Evolutionary conservation across 1,284 basidiomycete species (phyloP).

Genomic region (Rhodotorula glutinis): DNA sequence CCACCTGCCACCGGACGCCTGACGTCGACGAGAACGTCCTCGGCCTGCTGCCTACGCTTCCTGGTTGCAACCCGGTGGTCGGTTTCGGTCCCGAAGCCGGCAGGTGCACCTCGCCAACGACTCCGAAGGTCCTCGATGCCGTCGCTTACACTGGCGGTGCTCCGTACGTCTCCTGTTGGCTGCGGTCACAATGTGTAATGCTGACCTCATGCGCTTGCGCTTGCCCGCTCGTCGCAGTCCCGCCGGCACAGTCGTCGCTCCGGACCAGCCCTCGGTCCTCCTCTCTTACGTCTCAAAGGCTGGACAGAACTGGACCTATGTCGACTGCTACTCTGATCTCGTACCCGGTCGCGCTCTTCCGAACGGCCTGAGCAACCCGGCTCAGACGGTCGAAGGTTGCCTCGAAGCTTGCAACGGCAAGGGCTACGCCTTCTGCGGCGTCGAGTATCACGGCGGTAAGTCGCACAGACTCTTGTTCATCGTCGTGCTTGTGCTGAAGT

Average conservation of each 20-base stretch:
- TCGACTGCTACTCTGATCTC: slow-evolving; percentile 31
- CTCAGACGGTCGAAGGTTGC: slow-evolving; percentile 25
- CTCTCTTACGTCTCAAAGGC: slow-evolving; percentile 2
- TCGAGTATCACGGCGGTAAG: slow-evolving; percentile 20
- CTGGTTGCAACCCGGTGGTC: slow-evolving; percentile 46
- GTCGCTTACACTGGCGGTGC: slow-evolving; percentile 20
- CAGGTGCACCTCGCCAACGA: slow-evolving; percentile 18
- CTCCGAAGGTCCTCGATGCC: slow-evolving; percentile 6
- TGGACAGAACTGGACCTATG: slow-evolving; percentile 8
- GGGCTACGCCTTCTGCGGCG: slow-evolving; percentile 21
- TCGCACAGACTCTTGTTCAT: too few relatives aligned
- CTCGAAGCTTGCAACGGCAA: slow-evolving; percentile 20
- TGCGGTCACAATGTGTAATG: too few relatives aligned
- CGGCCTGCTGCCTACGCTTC: slow-evolving; percentile 38
- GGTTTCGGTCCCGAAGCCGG: slow-evolving; percentile 32
- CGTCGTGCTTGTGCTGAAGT: not conserved
- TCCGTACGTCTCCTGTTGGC: not conserved
- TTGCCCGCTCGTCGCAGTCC: not conserved
- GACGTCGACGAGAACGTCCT: slow-evolving; percentile 47
- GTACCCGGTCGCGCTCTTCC: slow-evolving; percentile 22
- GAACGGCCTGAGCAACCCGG: slow-evolving; percentile 13
- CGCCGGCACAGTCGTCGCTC: slow-evolving; percentile 6
- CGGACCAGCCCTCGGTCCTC: slow-evolving; percentile 22
- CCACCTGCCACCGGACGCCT: slow-evolving; percentile 48
- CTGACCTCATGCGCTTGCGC: not conserved